Evolutionary conservation across 2,329 filamentous ascomycete genomes (phyloP).

Genomic region (Arachnomyces sp.): DNA sequence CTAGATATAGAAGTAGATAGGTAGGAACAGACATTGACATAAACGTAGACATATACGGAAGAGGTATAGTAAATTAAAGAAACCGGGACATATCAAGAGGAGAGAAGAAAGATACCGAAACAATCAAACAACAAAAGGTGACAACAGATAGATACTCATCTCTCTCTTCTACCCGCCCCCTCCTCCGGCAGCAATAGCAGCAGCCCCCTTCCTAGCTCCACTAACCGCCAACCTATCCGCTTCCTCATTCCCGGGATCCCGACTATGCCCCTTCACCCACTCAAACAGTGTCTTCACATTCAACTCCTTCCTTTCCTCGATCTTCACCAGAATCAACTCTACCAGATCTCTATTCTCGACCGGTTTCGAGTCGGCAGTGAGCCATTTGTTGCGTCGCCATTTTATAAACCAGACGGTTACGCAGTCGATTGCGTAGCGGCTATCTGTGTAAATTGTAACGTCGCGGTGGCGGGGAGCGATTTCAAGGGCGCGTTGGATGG

Average conservation of each 20-base stretch:
- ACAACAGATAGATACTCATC: too few species aligned
- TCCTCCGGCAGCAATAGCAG: constrained; percentile 19
- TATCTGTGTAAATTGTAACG: constrained; percentile 79
- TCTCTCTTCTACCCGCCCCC: constrained; percentile 11
- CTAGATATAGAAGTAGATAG: too few species aligned
- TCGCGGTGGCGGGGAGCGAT: constrained; percentile 59
- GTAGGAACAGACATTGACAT: too few species aligned
- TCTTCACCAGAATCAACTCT: constrained; percentile 60
- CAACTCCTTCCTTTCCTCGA: constrained; percentile 58
- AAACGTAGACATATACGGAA: too few species aligned
- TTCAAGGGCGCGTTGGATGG: constrained; percentile 75
- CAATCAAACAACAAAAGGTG: background rate
- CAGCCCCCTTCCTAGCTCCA: constrained; percentile 45
- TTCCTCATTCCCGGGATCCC: constrained; percentile 65
- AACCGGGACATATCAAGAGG: too few species aligned
- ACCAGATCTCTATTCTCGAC: constrained; percentile 88
- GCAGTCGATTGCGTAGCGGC: constrained; percentile 83
- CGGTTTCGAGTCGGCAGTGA: constrained; percentile 58
- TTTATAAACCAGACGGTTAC: constrained; percentile 72
- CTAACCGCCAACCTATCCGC: constrained; percentile 72
- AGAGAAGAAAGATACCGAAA: too few species aligned
- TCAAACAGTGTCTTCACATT: constrained; percentile 62
- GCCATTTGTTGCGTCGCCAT: constrained; percentile 74
- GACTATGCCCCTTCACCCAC: constrained; percentile 84
- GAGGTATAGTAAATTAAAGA: too few species aligned